Conservation (phyloP, 1,139 yeast species). For the Protomyces gravidus region DNA sequence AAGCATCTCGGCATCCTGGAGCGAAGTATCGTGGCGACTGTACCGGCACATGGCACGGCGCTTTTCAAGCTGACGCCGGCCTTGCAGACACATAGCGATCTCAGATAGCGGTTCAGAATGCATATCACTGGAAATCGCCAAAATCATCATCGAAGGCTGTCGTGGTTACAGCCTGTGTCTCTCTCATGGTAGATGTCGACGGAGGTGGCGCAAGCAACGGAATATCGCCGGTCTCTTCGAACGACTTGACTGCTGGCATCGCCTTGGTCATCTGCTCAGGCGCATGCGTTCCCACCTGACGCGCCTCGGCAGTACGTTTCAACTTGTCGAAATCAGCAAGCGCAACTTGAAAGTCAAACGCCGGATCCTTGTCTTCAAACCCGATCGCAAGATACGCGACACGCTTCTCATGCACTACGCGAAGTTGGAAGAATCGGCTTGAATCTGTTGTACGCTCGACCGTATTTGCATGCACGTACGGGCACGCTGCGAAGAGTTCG, state of each 20-base stretch:
- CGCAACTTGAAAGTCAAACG: constrained; percentile 45
- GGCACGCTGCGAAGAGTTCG: constrained; percentile 41
- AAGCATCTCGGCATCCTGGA: neutral
- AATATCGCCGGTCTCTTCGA: constrained; percentile 33
- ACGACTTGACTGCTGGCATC: constrained; percentile 33
- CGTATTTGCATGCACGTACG: constrained; percentile 37
- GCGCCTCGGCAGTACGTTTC: constrained; percentile 34
- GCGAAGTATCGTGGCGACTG: neutral
- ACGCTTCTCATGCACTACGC: constrained; percentile 40
- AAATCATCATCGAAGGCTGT: constrained; percentile 16
- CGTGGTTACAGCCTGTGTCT: neutral
- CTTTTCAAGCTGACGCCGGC: neutral
- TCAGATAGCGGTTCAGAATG: neutral
- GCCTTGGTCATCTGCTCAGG: constrained; percentile 13
- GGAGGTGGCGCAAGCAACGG: constrained; percentile 36
- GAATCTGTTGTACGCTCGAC: constrained; percentile 40
- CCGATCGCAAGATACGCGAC: constrained; percentile 45
- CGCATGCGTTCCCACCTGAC: constrained; percentile 18
- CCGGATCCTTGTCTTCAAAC: constrained; percentile 42
- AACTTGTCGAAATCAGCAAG: constrained; percentile 41
- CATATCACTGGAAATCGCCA: constrained; percentile 22
- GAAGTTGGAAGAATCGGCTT: constrained; percentile 40
- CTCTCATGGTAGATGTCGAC: constrained; percentile 30
- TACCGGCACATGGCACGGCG: neutral
- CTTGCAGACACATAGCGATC: neutral